Percentiles rank a stretch among this genome's conserved stretches.
These are phyloP conservation scores for Beauveria asiatica DNA, from an alignment of 2,329 filamentous ascomycete species.

Conservation along the genomic window DNA sequence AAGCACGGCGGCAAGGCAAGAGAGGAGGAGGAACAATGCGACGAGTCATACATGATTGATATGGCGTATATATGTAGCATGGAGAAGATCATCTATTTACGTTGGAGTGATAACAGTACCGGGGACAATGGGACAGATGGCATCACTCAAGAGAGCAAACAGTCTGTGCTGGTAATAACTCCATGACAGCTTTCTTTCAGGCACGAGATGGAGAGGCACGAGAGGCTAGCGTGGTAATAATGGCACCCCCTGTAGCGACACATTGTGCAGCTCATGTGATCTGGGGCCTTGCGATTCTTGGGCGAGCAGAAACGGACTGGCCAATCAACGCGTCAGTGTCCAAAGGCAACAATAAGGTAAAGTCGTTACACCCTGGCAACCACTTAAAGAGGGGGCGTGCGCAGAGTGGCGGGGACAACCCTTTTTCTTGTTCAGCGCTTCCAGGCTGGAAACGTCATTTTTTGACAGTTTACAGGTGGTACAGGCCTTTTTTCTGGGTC, in stretches of 20 bases:
- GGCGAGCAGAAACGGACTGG: background rate
- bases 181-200: background rate
- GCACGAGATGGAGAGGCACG: background rate
- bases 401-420: background rate
- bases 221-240: background rate
- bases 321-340: background rate
- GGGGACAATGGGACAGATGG: background rate
- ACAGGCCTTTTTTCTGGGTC: background rate
- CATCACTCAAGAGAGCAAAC: background rate
- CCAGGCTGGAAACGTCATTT: background rate
- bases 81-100: background rate
- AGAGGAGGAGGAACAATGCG: background rate
- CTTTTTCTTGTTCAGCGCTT: background rate
- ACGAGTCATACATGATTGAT: background rate
- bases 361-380: background rate
- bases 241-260: background rate
- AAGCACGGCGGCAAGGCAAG: background rate
- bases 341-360: background rate
- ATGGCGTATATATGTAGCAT: background rate
- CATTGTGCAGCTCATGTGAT: conserved; percentile 4
- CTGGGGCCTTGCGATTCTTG: background rate
- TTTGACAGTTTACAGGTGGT: background rate
- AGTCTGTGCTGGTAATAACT: too few species aligned
- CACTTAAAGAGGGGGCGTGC: conserved; percentile 2
- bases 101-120: background rate